phyloP scores from a whole-genome alignment of 768 basidiomycete genomes.

The Auricularia heimuer region DNA sequence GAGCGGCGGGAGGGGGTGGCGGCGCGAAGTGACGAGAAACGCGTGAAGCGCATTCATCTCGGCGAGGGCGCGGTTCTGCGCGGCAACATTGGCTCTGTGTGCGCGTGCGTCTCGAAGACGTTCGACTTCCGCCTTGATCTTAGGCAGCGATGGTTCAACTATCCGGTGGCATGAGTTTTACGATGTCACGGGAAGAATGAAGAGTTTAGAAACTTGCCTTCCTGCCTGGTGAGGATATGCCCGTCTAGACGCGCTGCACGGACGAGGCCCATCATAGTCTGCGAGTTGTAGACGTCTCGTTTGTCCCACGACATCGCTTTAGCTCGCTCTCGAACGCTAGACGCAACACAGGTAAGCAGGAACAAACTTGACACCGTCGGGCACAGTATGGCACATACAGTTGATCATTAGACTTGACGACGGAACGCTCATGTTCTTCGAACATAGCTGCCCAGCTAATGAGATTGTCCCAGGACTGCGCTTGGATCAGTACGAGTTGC shows the following conservation, averaged over 20 bases:
- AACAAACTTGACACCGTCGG: too few species aligned
- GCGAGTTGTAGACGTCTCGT: not conserved
- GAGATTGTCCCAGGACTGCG: not conserved
- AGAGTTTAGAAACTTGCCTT: not conserved
- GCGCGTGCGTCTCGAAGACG: too few species aligned
- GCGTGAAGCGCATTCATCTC: not conserved
- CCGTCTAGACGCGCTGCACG: not conserved
- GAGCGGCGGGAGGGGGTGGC: not conserved
- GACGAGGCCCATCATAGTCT: not conserved
- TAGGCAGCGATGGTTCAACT: too few species aligned
- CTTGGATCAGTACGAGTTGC: too few species aligned
- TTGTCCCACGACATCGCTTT: not conserved
- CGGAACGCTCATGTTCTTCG: not conserved
- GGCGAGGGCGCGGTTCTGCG: not conserved
- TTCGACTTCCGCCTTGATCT: too few species aligned
- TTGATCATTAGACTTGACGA: not conserved
- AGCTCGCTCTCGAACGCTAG: not conserved
- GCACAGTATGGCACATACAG: not conserved
- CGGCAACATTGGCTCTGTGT: too few species aligned
- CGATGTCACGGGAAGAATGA: not conserved
- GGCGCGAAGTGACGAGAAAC: not conserved
- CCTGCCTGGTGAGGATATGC: not conserved
- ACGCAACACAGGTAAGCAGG: not conserved
- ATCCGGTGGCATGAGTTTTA: too few species aligned
- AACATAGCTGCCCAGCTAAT: not conserved